Percentiles rank a stretch among this genome's conserved stretches.
Evolutionary conservation across 331 rosid species (phyloP).

Genomic region (Prunus yedoensis): DNA sequence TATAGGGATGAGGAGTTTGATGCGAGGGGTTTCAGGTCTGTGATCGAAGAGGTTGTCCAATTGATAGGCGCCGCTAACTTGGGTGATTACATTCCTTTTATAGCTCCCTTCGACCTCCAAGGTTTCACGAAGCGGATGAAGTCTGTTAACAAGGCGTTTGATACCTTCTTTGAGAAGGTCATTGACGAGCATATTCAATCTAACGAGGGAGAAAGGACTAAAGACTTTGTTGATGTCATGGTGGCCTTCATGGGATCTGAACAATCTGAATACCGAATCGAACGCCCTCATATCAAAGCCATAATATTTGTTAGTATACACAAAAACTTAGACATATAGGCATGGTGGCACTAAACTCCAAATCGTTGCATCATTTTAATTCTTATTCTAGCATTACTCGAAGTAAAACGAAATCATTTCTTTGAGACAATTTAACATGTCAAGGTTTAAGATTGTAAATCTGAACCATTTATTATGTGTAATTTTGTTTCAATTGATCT

Average conservation of each 20-base stretch:
- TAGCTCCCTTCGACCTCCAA: too few relatives aligned
- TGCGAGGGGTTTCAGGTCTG: too few relatives aligned
- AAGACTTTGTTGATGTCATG: slow-evolving; percentile 44
- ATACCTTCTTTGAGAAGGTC: slow-evolving; percentile 1
- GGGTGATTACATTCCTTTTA: too few relatives aligned
- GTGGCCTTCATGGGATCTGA: slow-evolving; percentile 39
- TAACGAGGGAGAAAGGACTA: background rate
- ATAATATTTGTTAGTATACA: background rate
- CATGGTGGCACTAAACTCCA: background rate
- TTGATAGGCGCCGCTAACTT: too few relatives aligned
- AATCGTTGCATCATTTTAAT: background rate
- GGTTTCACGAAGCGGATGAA: slow-evolving; percentile 27
- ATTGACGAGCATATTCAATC: background rate
- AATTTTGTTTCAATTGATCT: too few relatives aligned
- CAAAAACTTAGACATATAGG: too few relatives aligned
- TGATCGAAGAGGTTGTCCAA: too few relatives aligned
- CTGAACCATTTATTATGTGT: too few relatives aligned
- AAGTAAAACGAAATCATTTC: too few relatives aligned
- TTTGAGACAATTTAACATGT: too few relatives aligned
- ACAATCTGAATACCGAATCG: slow-evolving; percentile 36
- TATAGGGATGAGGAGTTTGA: too few relatives aligned
- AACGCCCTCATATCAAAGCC: slow-evolving; percentile 22
- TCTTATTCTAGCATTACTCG: background rate
- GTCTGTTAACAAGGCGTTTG: slow-evolving; percentile 29
- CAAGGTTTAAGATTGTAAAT: too few relatives aligned